Evolutionary conservation across 441 rosid species (phyloP).

Genomic region (Euphorbia schlechtendalii): DNA sequence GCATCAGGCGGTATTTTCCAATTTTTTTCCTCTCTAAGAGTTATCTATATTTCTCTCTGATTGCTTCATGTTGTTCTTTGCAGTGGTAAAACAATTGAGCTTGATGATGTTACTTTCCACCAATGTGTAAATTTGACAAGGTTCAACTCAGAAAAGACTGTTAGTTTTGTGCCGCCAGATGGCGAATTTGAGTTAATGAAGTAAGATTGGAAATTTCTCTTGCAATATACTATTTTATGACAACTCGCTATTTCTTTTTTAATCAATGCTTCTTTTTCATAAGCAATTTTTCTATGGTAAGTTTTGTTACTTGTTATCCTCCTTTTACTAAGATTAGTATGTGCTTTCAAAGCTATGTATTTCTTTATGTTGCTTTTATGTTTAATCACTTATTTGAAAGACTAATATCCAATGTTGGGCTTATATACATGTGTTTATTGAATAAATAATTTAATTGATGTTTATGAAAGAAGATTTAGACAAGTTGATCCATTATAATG

Average conservation of each 20-base stretch:
- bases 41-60: conserved; percentile 3
- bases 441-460: neutral
- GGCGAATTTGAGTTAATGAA: conserved; percentile 99
- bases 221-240: neutral
- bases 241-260: neutral
- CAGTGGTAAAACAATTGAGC: conserved; percentile 99
- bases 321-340: neutral
- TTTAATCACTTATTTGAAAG: neutral
- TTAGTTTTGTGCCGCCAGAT: conserved; percentile 99
- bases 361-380: neutral
- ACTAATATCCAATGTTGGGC: neutral
- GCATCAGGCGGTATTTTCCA: neutral
- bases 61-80: conserved; percentile 19
- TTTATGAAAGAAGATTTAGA: neutral
- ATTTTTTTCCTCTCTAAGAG: neutral
- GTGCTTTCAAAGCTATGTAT: neutral
- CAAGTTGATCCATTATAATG: neutral
- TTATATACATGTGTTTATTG: neutral
- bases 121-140: conserved; percentile 97
- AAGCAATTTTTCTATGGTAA: neutral
- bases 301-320: neutral
- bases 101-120: conserved; percentile 98
- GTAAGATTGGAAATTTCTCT: conserved; percentile 40
- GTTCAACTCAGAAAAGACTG: conserved; percentile 97
- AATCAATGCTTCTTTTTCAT: neutral